Conservation (phyloP, 1,284 basidiomycete species). For the Xerocomus nothofagi region DNA sequence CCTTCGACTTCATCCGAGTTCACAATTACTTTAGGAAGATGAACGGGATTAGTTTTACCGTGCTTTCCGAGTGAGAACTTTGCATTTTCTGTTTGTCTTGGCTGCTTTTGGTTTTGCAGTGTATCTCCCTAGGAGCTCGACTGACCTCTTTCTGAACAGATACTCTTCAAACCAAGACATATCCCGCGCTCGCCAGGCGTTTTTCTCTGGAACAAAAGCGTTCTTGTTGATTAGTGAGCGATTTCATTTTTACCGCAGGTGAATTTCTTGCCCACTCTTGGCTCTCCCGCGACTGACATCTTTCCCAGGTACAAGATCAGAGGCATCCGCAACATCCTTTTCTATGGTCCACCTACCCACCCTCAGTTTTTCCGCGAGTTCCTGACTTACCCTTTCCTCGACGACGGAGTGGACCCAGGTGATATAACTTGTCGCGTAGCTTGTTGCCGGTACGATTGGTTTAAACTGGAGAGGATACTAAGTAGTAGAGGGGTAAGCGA, state of each 20-base stretch:
- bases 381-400: conserved; percentile 83
- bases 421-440: conserved; percentile 79
- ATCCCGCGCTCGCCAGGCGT: conserved; percentile 87
- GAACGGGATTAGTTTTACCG: conserved; percentile 69
- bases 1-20: conserved; percentile 95
- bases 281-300: conserved; percentile 5
- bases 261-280: conserved; percentile 15
- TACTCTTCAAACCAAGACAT: conserved; percentile 95
- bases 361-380: conserved; percentile 90
- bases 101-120: not conserved
- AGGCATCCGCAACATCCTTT: conserved; percentile 89
- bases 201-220: conserved; percentile 86
- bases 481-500: conserved; percentile 27
- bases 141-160: conserved; percentile 41
- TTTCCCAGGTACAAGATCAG: conserved; percentile 78
- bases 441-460: conserved; percentile 87
- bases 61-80: conserved; percentile 80
- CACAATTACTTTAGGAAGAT: conserved; percentile 83
- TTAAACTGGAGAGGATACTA: conserved; percentile 79
- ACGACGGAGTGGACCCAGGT: conserved; percentile 71
- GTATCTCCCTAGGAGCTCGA: not conserved
- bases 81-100: not conserved
- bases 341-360: conserved; percentile 91
- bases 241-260: conserved; percentile 96
- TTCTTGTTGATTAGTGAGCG: conserved; percentile 94